These are phyloP conservation scores for Candida qinlingensis DNA, from an alignment of 805 yeast species.

Conservation along the genomic window DNA sequence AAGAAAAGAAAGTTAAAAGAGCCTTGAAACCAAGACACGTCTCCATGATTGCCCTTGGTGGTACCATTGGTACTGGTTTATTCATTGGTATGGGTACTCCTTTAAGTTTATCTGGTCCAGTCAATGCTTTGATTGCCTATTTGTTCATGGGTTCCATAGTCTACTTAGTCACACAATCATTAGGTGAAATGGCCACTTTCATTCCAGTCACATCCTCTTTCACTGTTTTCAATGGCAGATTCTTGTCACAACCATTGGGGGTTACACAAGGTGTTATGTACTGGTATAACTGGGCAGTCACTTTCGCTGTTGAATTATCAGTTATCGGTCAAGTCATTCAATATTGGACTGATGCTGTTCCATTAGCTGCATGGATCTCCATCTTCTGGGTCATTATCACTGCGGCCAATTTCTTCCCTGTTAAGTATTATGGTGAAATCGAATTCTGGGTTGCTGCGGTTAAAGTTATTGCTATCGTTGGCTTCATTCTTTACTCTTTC, in stretches of 20 bases:
- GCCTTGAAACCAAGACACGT: constrained; percentile 63
- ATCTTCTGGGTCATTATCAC: constrained; percentile 61
- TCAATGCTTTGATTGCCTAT: constrained; percentile 58
- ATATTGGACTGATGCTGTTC: constrained; percentile 66
- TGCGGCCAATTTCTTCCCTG: constrained; percentile 57
- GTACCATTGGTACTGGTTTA: constrained; percentile 75
- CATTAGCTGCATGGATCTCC: constrained; percentile 66
- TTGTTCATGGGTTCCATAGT: constrained; percentile 63
- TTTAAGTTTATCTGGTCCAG: constrained; percentile 59
- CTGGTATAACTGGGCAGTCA: constrained; percentile 76
- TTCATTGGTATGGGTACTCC: constrained; percentile 61
- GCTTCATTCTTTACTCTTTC: constrained; percentile 61
- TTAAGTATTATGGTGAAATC: constrained; percentile 64
- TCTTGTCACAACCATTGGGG: constrained; percentile 64
- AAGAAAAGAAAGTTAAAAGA: constrained; percentile 47
- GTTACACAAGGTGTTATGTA: constrained; percentile 71
- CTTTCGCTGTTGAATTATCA: constrained; percentile 70
- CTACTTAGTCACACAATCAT: constrained; percentile 59
- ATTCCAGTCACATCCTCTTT: constrained; percentile 65
- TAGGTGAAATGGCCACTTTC: constrained; percentile 80
- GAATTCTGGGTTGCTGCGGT: constrained; percentile 71
- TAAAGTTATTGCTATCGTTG: constrained; percentile 63
- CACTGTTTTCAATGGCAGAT: constrained; percentile 62
- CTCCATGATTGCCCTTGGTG: constrained; percentile 75
- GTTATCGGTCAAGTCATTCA: constrained; percentile 62